Evolutionary conservation across 2,329 filamentous ascomycete genomes (phyloP).

Genomic region (Arthrobotrys musiformis): DNA sequence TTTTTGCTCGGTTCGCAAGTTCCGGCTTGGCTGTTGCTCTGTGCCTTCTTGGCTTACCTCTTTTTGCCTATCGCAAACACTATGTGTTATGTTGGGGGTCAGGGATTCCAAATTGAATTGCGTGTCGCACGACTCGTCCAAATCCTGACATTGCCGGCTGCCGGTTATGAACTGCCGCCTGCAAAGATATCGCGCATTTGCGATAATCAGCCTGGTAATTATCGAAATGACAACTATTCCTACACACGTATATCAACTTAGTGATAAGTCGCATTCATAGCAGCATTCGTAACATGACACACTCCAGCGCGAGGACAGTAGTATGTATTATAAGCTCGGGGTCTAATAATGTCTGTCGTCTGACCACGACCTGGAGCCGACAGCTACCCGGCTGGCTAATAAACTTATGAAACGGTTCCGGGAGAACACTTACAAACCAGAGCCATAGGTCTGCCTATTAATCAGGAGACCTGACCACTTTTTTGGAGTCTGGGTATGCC

Average conservation of each 20-base stretch:
- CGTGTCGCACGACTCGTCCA: slow-evolving; percentile 3
- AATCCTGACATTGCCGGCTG: slow-evolving; percentile 1
- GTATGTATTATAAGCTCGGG: too few relatives aligned
- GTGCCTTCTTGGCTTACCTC: slow-evolving; percentile 15
- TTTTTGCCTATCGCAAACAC: slow-evolving; percentile 3
- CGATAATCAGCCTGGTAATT: neutral
- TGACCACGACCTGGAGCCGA: neutral
- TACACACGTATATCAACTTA: too few relatives aligned
- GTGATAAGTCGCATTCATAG: too few relatives aligned
- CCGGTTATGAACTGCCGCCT: neutral
- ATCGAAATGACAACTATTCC: neutral
- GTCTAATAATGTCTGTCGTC: too few relatives aligned
- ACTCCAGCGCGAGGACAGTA: neutral
- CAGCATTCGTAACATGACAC: neutral
- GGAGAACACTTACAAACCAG: neutral
- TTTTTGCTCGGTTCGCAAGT: slow-evolving; percentile 16
- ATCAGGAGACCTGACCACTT: too few relatives aligned
- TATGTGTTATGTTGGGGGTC: neutral
- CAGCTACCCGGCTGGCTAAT: neutral
- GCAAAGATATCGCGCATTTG: neutral
- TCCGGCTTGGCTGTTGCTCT: slow-evolving; percentile 30
- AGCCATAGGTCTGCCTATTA: too few relatives aligned
- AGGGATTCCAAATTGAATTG: slow-evolving; percentile 12
- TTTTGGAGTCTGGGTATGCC: too few relatives aligned
- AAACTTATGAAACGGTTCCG: too few relatives aligned